These are phyloP conservation scores for Flaveria brownii DNA, from an alignment of 129 eudicot genomes.

Conservation along the genomic window DNA sequence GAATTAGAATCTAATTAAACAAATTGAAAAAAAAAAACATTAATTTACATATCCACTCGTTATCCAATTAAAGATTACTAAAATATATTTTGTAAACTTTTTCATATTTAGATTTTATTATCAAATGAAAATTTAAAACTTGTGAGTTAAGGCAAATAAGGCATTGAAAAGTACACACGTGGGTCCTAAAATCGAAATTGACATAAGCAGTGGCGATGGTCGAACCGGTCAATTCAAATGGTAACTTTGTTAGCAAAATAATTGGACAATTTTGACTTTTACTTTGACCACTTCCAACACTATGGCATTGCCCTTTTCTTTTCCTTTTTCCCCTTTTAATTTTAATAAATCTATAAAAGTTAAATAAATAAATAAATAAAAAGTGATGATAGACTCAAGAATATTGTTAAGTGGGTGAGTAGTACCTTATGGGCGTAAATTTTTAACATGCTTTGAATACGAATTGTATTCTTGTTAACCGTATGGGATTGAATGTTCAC, in stretches of 20 bases:
- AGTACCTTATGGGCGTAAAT: no score
- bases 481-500: no score
- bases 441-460: no score
- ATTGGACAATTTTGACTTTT: constrained; percentile 36
- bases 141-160: constrained; percentile 27
- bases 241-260: not conserved
- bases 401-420: no score
- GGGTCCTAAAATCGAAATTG: constrained; percentile 1
- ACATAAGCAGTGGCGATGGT: constrained; percentile 39
- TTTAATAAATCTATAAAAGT: not conserved
- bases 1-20: no score
- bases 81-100: no score
- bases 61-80: no score
- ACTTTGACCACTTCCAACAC: constrained; percentile 39
- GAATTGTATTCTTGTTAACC: no score
- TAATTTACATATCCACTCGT: no score
- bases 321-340: not conserved
- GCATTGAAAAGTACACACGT: constrained; percentile 9
- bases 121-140: constrained; percentile 9
- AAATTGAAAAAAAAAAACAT: no score
- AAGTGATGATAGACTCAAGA: no score
- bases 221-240: constrained; percentile 27
- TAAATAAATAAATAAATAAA: no score
- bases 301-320: not conserved
- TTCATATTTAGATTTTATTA: not conserved